Conservation (phyloP, 805 yeast genomes). For the Starmera amethionina region DNA sequence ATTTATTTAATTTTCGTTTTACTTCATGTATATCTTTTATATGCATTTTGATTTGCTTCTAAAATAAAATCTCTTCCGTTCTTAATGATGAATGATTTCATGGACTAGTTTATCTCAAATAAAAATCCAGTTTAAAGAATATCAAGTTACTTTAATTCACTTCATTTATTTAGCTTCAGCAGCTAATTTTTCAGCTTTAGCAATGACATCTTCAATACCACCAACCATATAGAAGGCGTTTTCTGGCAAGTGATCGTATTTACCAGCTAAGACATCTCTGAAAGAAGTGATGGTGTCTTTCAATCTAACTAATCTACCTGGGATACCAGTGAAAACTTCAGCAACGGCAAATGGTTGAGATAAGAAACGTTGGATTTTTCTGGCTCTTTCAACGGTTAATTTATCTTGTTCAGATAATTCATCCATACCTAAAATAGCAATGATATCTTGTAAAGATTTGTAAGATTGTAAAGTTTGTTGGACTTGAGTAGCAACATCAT, state of each 20-base stretch:
- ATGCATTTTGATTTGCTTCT: conserved; percentile 1
- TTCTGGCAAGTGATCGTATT: conserved; percentile 98
- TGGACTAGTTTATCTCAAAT: not conserved
- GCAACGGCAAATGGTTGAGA: conserved; percentile 99
- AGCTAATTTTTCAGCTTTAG: conserved; percentile 99
- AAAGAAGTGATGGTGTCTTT: conserved; percentile 91
- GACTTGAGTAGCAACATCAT: conserved; percentile 86
- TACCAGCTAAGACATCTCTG: conserved; percentile 96
- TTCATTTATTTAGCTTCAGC: conserved; percentile 63
- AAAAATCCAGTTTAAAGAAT: not conserved
- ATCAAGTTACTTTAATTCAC: no score
- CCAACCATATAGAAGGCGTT: conserved; percentile 99
- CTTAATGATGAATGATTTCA: no score
- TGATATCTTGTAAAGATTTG: conserved; percentile 99
- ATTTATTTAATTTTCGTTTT: not conserved
- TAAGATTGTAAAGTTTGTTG: conserved; percentile 99
- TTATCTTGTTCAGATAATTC: conserved; percentile 98
- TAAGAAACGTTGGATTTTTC: conserved; percentile 99
- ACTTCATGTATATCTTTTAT: not conserved
- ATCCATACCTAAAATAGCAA: conserved; percentile 99
- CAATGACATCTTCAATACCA: conserved; percentile 96
- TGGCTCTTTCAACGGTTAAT: conserved; percentile 99
- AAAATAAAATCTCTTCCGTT: not conserved
- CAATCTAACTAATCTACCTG: conserved; percentile 95
- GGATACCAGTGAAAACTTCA: conserved; percentile 99